phyloP scores from a whole-genome alignment of 768 basidiomycete species.

The Mycena leptocephala region DNA sequence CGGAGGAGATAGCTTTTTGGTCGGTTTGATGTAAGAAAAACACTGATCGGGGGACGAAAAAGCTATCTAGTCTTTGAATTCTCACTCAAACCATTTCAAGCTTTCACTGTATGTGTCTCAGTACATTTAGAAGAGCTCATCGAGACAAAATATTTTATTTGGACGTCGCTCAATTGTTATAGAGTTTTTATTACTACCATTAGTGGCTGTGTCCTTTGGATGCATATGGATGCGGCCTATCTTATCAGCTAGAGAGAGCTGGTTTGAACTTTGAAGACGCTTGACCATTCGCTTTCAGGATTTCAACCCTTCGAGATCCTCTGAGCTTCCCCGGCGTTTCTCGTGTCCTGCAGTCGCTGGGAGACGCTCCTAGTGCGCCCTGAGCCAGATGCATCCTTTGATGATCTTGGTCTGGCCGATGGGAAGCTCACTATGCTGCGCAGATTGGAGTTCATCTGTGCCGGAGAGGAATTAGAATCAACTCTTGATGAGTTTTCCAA shows the following conservation, averaged over 20 bases:
- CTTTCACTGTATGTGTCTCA: too few relatives aligned
- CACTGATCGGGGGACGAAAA: too few relatives aligned
- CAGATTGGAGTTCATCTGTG: conserved; percentile 11
- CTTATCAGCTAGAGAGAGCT: conserved; percentile 12
- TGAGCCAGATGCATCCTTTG: conserved; percentile 3
- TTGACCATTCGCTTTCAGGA: background rate
- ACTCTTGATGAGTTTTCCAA: conserved; percentile 13
- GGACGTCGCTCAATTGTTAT: too few relatives aligned
- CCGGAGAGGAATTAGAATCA: background rate
- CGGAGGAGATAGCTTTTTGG: too few relatives aligned
- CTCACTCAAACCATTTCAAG: too few relatives aligned
- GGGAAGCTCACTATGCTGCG: conserved; percentile 9
- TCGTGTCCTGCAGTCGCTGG: conserved; percentile 10
- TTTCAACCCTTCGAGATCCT: background rate
- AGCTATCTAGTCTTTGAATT: too few relatives aligned
- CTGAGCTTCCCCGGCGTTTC: conserved; percentile 12
- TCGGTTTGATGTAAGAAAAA: too few relatives aligned
- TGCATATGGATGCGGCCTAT: too few relatives aligned
- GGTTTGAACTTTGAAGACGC: background rate
- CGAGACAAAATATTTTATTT: too few relatives aligned
- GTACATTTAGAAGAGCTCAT: too few relatives aligned
- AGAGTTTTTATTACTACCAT: too few relatives aligned
- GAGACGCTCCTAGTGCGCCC: conserved; percentile 7
- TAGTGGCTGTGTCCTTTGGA: too few relatives aligned
- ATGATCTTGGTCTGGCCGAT: conserved; percentile 10